Evolutionary conservation across 805 yeast genomes (phyloP).

Genomic region (Jamesozyma lodderae): DNA sequence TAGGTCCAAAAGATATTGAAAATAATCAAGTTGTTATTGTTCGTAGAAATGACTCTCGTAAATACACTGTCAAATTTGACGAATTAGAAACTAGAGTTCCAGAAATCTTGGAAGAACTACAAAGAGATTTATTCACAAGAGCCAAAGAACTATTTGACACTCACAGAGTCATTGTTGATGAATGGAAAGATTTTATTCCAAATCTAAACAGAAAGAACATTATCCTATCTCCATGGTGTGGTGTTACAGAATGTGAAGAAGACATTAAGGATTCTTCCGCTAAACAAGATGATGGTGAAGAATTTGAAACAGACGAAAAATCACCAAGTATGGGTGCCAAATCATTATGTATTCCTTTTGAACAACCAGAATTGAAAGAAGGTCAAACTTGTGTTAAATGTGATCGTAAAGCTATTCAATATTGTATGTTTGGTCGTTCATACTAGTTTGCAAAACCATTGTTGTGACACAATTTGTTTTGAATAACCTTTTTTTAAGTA

Average conservation of each 20-base stretch:
- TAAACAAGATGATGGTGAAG: slow-evolving; percentile 70
- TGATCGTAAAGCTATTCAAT: slow-evolving; percentile 63
- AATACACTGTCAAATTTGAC: slow-evolving; percentile 54
- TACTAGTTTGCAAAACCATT: slow-evolving; percentile 39
- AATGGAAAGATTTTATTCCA: slow-evolving; percentile 90
- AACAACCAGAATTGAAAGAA: slow-evolving; percentile 72
- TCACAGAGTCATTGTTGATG: slow-evolving; percentile 72
- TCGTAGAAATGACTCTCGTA: slow-evolving; percentile 83
- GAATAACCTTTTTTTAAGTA: neutral
- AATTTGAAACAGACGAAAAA: slow-evolving; percentile 84
- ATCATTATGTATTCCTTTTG: slow-evolving; percentile 91
- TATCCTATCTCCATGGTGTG: slow-evolving; percentile 96
- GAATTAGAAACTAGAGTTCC: slow-evolving; percentile 62
- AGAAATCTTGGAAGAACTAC: slow-evolving; percentile 73
- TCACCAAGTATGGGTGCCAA: slow-evolving; percentile 99
- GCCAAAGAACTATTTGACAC: slow-evolving; percentile 80
- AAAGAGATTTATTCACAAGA: slow-evolving; percentile 55
- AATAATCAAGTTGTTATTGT: slow-evolving; percentile 76
- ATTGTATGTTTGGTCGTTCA: slow-evolving; percentile 95
- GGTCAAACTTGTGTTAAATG: slow-evolving; percentile 87
- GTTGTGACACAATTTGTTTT: neutral
- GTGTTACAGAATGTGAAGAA: slow-evolving; percentile 88
- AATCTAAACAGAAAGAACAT: slow-evolving; percentile 85
- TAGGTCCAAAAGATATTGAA: slow-evolving; percentile 92
- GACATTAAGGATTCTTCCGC: slow-evolving; percentile 86